Conservation (phyloP, 2,329 filamentous ascomycete genomes). For the Monilinia laxa region DNA sequence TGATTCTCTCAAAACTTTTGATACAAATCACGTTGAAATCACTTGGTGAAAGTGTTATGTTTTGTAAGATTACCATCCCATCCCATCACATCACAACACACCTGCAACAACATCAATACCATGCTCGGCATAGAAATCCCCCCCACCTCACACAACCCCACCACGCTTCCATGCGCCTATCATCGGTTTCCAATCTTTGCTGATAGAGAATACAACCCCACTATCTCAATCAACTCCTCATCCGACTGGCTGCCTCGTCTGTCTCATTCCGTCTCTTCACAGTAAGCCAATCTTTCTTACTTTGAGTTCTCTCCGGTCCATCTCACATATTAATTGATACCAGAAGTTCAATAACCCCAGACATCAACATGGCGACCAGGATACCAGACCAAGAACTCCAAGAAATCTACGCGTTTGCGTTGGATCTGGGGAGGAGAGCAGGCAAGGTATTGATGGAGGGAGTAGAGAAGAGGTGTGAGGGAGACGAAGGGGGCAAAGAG, state of each 20-base stretch:
- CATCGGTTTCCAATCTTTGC: conserved; percentile 2
- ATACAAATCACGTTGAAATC: background rate
- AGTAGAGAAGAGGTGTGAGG: conserved; percentile 50
- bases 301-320: background rate
- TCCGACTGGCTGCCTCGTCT: background rate
- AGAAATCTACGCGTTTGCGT: conserved; percentile 67
- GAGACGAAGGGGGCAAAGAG: conserved; percentile 35
- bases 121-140: background rate
- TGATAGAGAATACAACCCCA: conserved; percentile 3
- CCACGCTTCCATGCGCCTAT: conserved; percentile 14
- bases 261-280: background rate
- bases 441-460: conserved; percentile 66
- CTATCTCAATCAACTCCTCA: background rate
- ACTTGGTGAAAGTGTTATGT: too few species aligned
- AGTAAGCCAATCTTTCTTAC: background rate
- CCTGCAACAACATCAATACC: too few species aligned
- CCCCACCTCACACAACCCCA: background rate
- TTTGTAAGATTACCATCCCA: too few species aligned
- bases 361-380: background rate
- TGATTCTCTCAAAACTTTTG: background rate
- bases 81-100: too few species aligned
- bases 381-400: conserved; percentile 50
- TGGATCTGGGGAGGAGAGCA: conserved; percentile 68
- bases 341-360: background rate
- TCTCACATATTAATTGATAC: background rate